These are phyloP conservation scores for Macrocybe gigantea DNA, from an alignment of 768 basidiomycete genomes.

Conservation along the genomic window DNA sequence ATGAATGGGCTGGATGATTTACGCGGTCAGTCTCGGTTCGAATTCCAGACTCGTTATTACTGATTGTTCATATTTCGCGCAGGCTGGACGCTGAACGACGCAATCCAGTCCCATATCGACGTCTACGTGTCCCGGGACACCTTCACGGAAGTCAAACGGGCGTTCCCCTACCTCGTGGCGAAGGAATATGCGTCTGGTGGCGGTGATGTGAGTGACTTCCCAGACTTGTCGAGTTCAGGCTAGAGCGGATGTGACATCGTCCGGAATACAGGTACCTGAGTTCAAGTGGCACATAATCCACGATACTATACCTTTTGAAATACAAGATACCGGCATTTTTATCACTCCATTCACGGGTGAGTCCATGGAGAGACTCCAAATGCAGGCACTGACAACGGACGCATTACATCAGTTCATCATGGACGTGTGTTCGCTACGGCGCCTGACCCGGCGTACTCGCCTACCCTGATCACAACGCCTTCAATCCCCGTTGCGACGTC, in stretches of 20 bases:
- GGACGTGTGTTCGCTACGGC: slow-evolving; percentile 53
- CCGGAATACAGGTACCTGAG: slow-evolving; percentile 64
- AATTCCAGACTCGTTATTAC: background rate
- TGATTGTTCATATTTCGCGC: slow-evolving; percentile 6
- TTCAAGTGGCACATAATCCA: slow-evolving; percentile 81
- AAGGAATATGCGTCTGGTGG: slow-evolving; percentile 76
- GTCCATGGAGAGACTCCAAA: slow-evolving; percentile 8
- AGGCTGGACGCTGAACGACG: slow-evolving; percentile 69
- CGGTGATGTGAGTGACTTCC: slow-evolving; percentile 47
- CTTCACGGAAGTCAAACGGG: slow-evolving; percentile 55
- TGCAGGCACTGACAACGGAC: slow-evolving; percentile 5
- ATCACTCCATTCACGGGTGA: slow-evolving; percentile 65
- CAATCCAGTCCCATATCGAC: slow-evolving; percentile 70
- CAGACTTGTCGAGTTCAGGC: background rate
- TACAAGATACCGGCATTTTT: slow-evolving; percentile 55
- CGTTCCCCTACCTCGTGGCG: slow-evolving; percentile 80
- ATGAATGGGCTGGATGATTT: slow-evolving; percentile 91
- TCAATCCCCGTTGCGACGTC: slow-evolving; percentile 27
- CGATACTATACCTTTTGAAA: slow-evolving; percentile 60
- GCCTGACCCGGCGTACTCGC: slow-evolving; percentile 30
- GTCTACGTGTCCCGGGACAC: slow-evolving; percentile 66
- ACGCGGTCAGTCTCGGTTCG: slow-evolving; percentile 44
- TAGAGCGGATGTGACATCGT: background rate
- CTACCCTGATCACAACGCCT: slow-evolving; percentile 29
- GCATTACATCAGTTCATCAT: slow-evolving; percentile 52